Conservation (phyloP, 306 rosid species). For the Ceratonia siliqua region DNA sequence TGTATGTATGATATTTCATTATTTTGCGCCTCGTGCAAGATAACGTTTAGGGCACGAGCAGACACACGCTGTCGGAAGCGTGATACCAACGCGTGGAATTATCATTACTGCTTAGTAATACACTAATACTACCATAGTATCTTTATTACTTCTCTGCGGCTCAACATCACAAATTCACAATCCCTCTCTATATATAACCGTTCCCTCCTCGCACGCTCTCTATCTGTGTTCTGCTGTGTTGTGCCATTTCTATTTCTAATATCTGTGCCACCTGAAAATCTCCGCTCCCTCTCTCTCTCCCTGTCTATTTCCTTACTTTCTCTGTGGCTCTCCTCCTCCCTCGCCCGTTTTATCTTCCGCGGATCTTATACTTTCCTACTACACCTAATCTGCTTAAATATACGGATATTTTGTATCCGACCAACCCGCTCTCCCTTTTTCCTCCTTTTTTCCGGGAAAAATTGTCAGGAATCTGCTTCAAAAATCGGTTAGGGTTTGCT, state of each 20-base stretch:
- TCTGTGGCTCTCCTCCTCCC: neutral
- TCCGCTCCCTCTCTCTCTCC: neutral
- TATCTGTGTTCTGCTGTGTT: neutral
- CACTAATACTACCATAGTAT: too few relatives aligned
- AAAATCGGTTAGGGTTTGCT: constrained; percentile 31
- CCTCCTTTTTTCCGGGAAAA: neutral
- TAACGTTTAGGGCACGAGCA: neutral
- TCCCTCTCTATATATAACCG: constrained; percentile 23
- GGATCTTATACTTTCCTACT: neutral
- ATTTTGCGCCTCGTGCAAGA: neutral
- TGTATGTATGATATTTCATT: too few relatives aligned
- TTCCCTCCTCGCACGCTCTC: neutral
- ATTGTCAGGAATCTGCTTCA: too few relatives aligned
- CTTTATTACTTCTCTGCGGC: constrained; percentile 5
- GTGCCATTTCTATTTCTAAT: neutral
- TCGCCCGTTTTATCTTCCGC: neutral
- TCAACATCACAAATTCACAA: constrained; percentile 34
- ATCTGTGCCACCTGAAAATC: neutral
- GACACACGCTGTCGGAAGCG: neutral
- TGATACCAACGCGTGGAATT: constrained; percentile 53
- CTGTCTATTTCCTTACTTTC: neutral
- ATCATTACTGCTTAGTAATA: neutral
- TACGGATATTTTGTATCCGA: neutral
- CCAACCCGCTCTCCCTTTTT: neutral
- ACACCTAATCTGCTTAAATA: neutral